Conservation (phyloP, 768 basidiomycete species). For the Crucibulum laeve region DNA sequence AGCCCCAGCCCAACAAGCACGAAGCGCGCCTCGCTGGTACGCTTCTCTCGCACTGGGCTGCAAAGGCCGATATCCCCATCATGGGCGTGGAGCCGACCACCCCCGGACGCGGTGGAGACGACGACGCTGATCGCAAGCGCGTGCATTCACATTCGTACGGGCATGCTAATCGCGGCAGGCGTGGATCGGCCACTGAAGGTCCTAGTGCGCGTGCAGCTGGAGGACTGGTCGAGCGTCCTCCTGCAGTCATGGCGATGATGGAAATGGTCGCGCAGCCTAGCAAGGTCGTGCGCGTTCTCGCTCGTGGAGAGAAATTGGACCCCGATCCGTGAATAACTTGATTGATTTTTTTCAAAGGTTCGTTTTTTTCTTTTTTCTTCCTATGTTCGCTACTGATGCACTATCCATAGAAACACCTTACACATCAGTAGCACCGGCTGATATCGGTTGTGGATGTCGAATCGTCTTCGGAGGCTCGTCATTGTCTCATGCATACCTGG, state of each 20-base stretch:
- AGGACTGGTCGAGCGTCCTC: constrained; percentile 70
- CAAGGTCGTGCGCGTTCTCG: constrained; percentile 74
- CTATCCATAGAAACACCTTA: too few species aligned
- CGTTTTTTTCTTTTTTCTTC: neutral
- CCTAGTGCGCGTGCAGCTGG: neutral
- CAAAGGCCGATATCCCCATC: constrained; percentile 52
- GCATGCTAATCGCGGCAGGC: constrained; percentile 17
- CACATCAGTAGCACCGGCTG: too few species aligned
- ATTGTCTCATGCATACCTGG: neutral
- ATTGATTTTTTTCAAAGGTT: neutral
- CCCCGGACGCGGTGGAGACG: constrained; percentile 25
- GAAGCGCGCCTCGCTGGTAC: constrained; percentile 64
- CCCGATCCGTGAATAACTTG: constrained; percentile 21
- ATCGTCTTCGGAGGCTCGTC: too few species aligned
- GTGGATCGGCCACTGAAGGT: neutral
- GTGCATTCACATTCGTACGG: constrained; percentile 10
- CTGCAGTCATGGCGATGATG: constrained; percentile 81
- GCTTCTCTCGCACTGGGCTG: constrained; percentile 66
- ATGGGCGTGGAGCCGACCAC: constrained; percentile 49
- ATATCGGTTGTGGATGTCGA: too few species aligned
- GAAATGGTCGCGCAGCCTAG: constrained; percentile 68
- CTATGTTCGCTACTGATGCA: neutral
- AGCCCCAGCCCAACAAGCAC: constrained; percentile 46
- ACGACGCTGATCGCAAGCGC: constrained; percentile 24
- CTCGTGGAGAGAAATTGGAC: constrained; percentile 82